Percentiles rank a stretch among this genome's conserved stretches.
phyloP scores from a whole-genome alignment of 352 stramenopile species.

The Pelagophyceae sp. region DNA sequence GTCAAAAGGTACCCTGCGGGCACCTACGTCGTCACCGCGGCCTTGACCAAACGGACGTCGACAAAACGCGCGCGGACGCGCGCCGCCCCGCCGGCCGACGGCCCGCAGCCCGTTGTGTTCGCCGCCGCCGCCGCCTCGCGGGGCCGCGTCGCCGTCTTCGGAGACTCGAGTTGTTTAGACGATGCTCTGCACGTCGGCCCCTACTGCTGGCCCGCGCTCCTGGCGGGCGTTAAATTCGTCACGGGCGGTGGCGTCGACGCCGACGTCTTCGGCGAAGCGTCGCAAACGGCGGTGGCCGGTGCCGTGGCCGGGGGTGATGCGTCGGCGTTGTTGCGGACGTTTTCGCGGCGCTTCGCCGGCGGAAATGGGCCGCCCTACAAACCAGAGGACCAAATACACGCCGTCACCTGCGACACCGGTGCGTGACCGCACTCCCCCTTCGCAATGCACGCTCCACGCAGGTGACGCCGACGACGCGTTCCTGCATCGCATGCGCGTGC shows the following conservation, averaged over 20 bases:
- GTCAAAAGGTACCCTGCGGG: no score
- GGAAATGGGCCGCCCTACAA: no score
- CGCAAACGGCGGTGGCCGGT: neutral
- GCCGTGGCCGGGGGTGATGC: neutral
- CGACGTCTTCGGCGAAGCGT: neutral
- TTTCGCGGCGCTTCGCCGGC: neutral
- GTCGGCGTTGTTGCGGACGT: neutral
- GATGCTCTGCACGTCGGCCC: neutral
- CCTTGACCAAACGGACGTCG: neutral
- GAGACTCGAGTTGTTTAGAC: conserved; percentile 15
- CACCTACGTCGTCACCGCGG: neutral
- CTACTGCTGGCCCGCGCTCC: neutral
- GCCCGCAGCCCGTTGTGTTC: neutral
- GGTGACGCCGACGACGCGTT: no score
- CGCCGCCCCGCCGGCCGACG: neutral
- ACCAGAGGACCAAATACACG: no score
- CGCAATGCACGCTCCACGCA: no score
- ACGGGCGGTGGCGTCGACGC: neutral
- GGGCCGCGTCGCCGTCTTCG: neutral
- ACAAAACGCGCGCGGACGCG: neutral
- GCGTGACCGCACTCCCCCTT: no score
- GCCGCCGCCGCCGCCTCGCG: neutral
- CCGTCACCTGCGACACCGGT: no score
- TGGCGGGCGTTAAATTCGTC: neutral
- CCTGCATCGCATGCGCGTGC: no score